phyloP scores from a whole-genome alignment of 345 rosid species.

The Microcos paniculata region DNA sequence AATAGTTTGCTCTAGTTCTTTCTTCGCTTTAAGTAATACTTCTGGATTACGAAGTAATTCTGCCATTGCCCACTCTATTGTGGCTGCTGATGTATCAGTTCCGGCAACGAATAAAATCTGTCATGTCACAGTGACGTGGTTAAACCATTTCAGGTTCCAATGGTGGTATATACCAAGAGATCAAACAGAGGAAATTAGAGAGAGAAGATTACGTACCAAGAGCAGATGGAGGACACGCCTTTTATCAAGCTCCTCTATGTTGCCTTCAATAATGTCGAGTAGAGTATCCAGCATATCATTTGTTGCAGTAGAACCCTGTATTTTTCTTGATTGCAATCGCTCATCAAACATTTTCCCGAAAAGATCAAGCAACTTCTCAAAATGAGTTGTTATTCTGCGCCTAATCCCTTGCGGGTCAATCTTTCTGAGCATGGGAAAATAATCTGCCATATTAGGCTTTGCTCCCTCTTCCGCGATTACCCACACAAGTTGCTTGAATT shows the following conservation, averaged over 20 bases:
- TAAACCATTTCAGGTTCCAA: background rate
- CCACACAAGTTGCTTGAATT: conserved; percentile 18
- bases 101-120: conserved; percentile 47
- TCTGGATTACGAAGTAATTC: conserved; percentile 41
- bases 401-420: conserved; percentile 33
- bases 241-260: conserved; percentile 19
- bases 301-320: too few species aligned
- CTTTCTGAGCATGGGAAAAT: conserved; percentile 30
- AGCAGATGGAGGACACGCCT: conserved; percentile 30
- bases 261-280: conserved; percentile 29
- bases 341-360: conserved; percentile 27
- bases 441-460: conserved; percentile 39
- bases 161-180: background rate
- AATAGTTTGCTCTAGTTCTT: conserved; percentile 31
- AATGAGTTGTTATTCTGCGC: too few species aligned
- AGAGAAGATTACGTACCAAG: conserved; percentile 24
- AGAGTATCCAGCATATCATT: conserved; percentile 40
- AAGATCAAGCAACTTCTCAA: too few species aligned
- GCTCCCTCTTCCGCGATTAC: conserved; percentile 30
- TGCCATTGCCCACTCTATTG: conserved; percentile 59
- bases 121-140: background rate
- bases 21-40: conserved; percentile 27
- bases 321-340: conserved; percentile 22
- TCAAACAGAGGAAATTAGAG: too few species aligned
- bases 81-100: conserved; percentile 43